Evolutionary conservation across 441 rosid genomes (phyloP), one percentile per base, ranked within the genome.

Genomic region (Gossypium davidsonii): DNA sequence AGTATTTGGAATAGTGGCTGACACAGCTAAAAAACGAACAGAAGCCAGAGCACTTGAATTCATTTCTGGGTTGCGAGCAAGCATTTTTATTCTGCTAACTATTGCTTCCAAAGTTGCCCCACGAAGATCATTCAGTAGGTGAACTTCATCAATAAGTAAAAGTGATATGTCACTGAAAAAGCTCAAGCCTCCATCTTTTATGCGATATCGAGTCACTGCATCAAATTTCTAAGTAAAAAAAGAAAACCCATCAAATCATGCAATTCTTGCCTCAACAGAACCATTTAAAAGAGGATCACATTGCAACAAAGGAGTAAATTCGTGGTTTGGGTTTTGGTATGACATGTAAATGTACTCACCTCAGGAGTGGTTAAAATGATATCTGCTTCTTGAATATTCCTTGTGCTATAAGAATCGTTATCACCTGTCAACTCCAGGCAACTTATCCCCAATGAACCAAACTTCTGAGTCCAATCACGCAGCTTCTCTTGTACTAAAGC

Each of bases 31-130:
- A 80, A 90, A 87, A 74, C 97, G 97, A 68, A 93, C 88, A 25
- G 80, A 62, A 44, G 92, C 94, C 63, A 95, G 85, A 81, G 97
- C 78, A 80, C 95, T 86, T 58, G 84, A 84, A 72, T 87, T 93
- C 85, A 95, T 82, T 72, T 90, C 96, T 65, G 83, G 90, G 75
- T 83, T 90, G 71, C 82, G 80, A 76, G 99, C 80, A 63, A 95
- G 92, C 91, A 95, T 88, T 80, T 93, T 95, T 78, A 91, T 86
- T 81, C 97, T 90, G 84, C 98, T 89, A 87, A 95, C 93, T 59
- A 95, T 82, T 81, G 99, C 99, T 85, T 95, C 98, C 70, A 93
- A 84, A 80, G 90, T 89, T 44, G 97, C 99, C 79, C 99, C 99
- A 17, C 99, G 97, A 11, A 89, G 91, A 83, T 95, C 98, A 85